phyloP scores from a whole-genome alignment of 371 early-diverging fungal species.

The Gilbertella persicaria region DNA sequence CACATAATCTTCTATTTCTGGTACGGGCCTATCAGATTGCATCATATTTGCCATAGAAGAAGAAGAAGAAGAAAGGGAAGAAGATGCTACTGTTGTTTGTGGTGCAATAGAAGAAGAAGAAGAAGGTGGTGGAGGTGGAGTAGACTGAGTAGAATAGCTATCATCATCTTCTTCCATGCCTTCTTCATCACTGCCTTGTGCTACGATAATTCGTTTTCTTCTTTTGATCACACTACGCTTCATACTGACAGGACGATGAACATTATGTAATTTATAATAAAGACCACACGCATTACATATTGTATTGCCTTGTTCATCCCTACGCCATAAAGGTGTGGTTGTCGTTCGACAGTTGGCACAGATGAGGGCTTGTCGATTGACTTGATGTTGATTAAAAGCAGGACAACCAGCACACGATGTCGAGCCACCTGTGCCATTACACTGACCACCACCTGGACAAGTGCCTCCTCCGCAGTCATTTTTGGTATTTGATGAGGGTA shows the following conservation, averaged over 20 bases:
- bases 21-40: constrained; percentile 12
- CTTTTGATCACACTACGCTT: constrained; percentile 85
- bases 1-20: constrained; percentile 37
- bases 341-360: constrained; percentile 84
- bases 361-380: constrained; percentile 52
- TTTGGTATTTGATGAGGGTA: not conserved
- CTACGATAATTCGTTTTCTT: constrained; percentile 69
- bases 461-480: constrained; percentile 47
- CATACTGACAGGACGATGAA: constrained; percentile 79
- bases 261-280: constrained; percentile 82
- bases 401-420: constrained; percentile 75
- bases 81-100: not conserved
- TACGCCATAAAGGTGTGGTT: constrained; percentile 90
- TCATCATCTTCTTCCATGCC: constrained; percentile 24
- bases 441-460: constrained; percentile 78
- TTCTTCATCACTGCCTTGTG: constrained; percentile 24
- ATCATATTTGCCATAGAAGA: not conserved
- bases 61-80: not conserved
- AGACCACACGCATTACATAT: constrained; percentile 92
- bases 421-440: constrained; percentile 74
- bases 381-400: constrained; percentile 69
- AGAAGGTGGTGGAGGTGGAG: constrained; percentile 35
- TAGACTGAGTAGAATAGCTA: constrained; percentile 44
- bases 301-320: constrained; percentile 75
- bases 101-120: not conserved